Conservation (phyloP, 108 stramenopile species). For the Cyclotella baltica region DNA sequence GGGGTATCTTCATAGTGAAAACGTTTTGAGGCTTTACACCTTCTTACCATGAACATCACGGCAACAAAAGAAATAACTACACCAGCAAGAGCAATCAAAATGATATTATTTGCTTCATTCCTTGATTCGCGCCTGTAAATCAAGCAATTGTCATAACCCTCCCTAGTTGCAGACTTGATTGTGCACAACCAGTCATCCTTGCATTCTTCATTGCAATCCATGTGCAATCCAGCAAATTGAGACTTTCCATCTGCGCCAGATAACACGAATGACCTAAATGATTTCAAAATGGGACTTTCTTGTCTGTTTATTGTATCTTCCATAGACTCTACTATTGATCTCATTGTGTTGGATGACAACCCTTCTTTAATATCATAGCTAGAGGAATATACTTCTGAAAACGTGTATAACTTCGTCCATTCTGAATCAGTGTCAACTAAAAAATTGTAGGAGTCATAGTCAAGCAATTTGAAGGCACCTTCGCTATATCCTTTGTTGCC, state of each 20-base stretch:
- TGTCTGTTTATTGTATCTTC: slow-evolving; percentile 8
- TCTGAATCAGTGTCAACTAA: slow-evolving; percentile 1
- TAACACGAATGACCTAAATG: slow-evolving; percentile 23
- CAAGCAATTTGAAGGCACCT: slow-evolving; percentile 25
- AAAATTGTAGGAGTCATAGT: slow-evolving; percentile 49
- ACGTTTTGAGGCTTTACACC: slow-evolving; percentile 18
- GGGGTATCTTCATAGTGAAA: slow-evolving; percentile 21
- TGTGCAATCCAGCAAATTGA: slow-evolving; percentile 3
- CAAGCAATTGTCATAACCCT: slow-evolving; percentile 37
- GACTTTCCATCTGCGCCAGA: slow-evolving; percentile 36
- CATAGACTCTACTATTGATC: slow-evolving; percentile 46
- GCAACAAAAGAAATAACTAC: slow-evolving; percentile 14
- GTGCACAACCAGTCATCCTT: slow-evolving; percentile 50
- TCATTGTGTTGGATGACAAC: slow-evolving; percentile 36
- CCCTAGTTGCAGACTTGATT: slow-evolving; percentile 29
- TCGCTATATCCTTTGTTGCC: slow-evolving; percentile 4
- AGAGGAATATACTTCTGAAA: slow-evolving; percentile 44
- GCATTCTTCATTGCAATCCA: slow-evolving; percentile 37
- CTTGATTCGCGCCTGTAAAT: neutral
- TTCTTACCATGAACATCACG: slow-evolving; percentile 8
- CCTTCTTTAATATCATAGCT: slow-evolving; percentile 18
- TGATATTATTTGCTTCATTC: neutral
- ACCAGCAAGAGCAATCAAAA: neutral
- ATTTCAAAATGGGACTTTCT: slow-evolving; percentile 31
- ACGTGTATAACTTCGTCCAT: slow-evolving; percentile 55